Evolutionary conservation across 768 basidiomycete species (phyloP), one percentile per base, ranked within the genome.

Genomic region (Amylocystis lapponica): DNA sequence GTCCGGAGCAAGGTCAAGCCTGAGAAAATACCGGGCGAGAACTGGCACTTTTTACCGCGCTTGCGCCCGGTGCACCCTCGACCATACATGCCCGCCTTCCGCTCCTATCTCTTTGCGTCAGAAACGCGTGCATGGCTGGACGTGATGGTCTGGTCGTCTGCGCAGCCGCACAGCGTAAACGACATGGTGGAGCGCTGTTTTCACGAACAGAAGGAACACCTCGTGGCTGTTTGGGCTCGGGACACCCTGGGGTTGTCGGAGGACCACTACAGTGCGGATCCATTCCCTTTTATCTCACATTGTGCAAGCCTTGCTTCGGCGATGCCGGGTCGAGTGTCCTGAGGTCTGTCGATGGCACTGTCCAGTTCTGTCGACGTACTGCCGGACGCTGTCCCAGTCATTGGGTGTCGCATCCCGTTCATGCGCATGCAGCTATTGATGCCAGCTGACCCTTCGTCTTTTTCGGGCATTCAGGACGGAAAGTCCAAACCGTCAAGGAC

Each of bases 101-200:
- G 70, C 4, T 59, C 70, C 3, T 90, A 84, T 54, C 61, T 89
- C 2, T 80, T 87, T 50, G 76, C 80, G 37, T 63, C 72, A 0
- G 51, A 66, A 14, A 86, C 81, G n/a, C 66, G 62, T 26, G 53
- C 55, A 12, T 88, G 86, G 83, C 70, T 90, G 16, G 85, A 89
- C 45, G 80, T 83, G 4, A 91, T 91, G 84, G 75, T 93, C 4
- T 93, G 89, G 89, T 86, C 83, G 55, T 86, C 83, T 2, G 89
- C 89, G 4, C 86, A 89, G 55, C 86, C 87, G 2, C 81, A 81
- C 38, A 87, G 77, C 56, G 88, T 89, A 8, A 60, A 65, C 0
- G 79, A 82, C 51, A 91, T 92, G 89, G 82, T 86, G 0, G 58
- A 74, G 17, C 68, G 66, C 27, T 71, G 73, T 26, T 88, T 90